These are phyloP conservation scores for Fusarium penzigii DNA, from an alignment of 2,329 filamentous ascomycete genomes.

Conservation along the genomic window DNA sequence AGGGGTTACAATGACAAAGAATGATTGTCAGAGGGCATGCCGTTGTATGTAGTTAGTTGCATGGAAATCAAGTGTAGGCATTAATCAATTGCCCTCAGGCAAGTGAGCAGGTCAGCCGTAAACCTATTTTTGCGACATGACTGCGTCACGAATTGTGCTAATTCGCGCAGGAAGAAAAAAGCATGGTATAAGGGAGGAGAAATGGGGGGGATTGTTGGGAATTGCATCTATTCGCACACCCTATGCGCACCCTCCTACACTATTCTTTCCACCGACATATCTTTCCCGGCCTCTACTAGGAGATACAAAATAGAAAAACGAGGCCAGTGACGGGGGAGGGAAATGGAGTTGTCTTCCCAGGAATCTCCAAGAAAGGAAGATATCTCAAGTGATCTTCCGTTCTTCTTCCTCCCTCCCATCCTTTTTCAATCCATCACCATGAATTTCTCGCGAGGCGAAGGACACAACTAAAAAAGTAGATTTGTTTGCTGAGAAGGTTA, in stretches of 20 bases:
- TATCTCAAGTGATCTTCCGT: background rate
- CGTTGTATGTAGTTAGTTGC: background rate
- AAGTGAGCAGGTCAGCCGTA: too few relatives aligned
- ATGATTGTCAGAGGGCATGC: background rate
- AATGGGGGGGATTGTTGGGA: conserved; percentile 12
- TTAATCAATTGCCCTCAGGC: background rate
- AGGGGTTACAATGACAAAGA: background rate
- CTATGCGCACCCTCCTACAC: conserved; percentile 33
- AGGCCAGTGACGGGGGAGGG: conserved; percentile 4
- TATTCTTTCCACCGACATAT: conserved; percentile 32
- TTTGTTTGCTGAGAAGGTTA: conserved; percentile 23
- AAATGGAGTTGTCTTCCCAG: background rate
- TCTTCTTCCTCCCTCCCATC: background rate
- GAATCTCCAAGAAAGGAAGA: background rate
- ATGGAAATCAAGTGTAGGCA: background rate
- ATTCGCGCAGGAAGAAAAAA: background rate
- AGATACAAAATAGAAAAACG: conserved; percentile 21
- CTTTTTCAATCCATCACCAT: background rate
- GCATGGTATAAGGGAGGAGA: conserved; percentile 10
- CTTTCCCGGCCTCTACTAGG: conserved; percentile 14
- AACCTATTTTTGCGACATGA: too few relatives aligned
- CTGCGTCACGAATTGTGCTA: too few relatives aligned
- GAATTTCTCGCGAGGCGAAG: conserved; percentile 19
- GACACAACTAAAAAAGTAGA: conserved; percentile 25
- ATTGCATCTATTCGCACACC: conserved; percentile 32